These are phyloP conservation scores for Eucalyptus urophylla DNA, from an alignment of 345 rosid genomes.

Conservation along the genomic window DNA sequence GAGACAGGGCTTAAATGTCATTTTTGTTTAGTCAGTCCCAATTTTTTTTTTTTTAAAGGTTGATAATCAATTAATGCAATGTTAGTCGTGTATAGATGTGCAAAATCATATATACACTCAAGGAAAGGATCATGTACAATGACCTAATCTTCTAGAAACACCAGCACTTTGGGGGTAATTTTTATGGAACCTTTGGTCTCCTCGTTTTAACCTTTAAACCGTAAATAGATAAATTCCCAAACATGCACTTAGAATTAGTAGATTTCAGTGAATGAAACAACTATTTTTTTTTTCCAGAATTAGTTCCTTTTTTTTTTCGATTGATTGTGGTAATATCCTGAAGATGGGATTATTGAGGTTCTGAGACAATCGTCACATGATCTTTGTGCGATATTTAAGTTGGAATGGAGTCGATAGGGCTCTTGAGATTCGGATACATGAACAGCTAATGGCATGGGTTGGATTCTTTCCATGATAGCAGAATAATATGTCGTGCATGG, in stretches of 20 bases:
- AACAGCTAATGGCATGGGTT: neutral
- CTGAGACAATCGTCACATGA: neutral
- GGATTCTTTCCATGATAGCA: neutral
- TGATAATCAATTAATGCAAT: neutral
- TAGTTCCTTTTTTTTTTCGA: neutral
- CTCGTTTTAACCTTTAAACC: neutral
- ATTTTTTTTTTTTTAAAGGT: neutral
- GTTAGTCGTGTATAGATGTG: neutral
- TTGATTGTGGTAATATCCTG: neutral
- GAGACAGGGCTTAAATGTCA: constrained; percentile 22
- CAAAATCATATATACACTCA: neutral
- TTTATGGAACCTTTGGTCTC: neutral
- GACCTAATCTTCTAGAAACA: neutral
- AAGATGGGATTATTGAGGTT: neutral
- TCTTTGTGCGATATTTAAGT: neutral
- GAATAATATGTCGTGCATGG: neutral
- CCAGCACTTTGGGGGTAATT: neutral
- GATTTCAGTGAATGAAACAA: neutral
- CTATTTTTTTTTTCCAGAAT: neutral
- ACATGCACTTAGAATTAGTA: neutral
- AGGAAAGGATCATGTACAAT: neutral
- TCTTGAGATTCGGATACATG: neutral
- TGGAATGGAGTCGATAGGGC: neutral
- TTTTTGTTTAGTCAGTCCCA: neutral
- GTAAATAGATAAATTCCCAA: neutral